Evolutionary conservation across 2,329 filamentous ascomycete species (phyloP), one percentile per base, ranked within the genome.

Genomic region (Cladosporium cucumerinum): DNA sequence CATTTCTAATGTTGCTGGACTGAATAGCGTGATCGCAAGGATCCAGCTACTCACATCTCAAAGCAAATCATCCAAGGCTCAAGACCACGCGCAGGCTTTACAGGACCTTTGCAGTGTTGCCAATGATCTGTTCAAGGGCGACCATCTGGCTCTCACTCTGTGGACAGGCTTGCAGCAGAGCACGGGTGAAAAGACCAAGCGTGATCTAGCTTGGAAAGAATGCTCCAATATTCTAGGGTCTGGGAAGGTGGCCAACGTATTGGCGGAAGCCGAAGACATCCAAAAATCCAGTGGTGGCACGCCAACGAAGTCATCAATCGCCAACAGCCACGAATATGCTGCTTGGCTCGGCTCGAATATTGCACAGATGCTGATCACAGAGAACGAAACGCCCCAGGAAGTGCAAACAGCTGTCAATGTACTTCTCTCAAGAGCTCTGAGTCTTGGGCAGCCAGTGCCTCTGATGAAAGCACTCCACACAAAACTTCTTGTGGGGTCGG

Each of bases 301-400:
- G 84, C 84, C 6, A 79, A 84, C 52, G 75, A 80, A 28, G 68
- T 82, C 2, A 1, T 96, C 92, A 91, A 72, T 91, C 36, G 82
- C 86, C 0, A 84, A 88, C 68, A 89, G 89, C 3, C 80, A 80
- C 28, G 75, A 82, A 21, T 96, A 91, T 77, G 84, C 86, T 14
- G 77, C 78, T 32, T 97, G 93, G 93, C 76, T 97, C 46, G 89
- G 87, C 2, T 77, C 76, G 16, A 91, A 88, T 72, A 81, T 95
- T 58, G 80, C 76, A 72, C 51, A 74, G 8, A n/a, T 16, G 23
- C 21, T 97, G 48, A 89, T 87, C 1, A 77, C 76, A 18, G 91
- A 88, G 72, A 81, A 95, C 57, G 79, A 12, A 6, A 14, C 14
- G 8, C 23, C 8, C 23, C 39, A 23, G 36, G 21, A 28, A 51